A percentile compares a stretch with the other conserved stretches of the same genome.
phyloP scores from a whole-genome alignment of 2,329 filamentous ascomycete species.

The Ophiosphaerella herpotricha region DNA sequence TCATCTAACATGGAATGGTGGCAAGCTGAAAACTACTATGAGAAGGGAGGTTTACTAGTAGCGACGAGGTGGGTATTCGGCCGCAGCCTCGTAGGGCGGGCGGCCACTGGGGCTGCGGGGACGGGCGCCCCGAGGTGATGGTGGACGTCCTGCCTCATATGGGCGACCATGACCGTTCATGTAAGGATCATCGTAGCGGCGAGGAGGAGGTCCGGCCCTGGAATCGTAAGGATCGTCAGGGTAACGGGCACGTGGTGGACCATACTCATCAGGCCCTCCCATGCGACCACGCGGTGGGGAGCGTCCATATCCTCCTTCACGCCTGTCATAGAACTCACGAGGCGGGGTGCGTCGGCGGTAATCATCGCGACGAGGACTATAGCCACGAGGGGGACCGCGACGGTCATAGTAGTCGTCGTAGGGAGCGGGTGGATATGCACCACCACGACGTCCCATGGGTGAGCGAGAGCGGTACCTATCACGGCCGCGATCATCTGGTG shows the following conservation, averaged over 20 bases:
- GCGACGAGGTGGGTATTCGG: slow-evolving; percentile 52
- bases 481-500: slow-evolving; percentile 68
- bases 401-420: slow-evolving; percentile 76
- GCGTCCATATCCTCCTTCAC: slow-evolving; percentile 63
- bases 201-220: slow-evolving; percentile 59
- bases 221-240: slow-evolving; percentile 76
- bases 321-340: slow-evolving; percentile 85
- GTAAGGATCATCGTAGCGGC: slow-evolving; percentile 63
- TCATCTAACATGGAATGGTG: background rate
- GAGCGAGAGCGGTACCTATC: slow-evolving; percentile 81
- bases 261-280: slow-evolving; percentile 70
- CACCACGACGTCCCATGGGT: slow-evolving; percentile 63
- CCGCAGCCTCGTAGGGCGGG: slow-evolving; percentile 55
- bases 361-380: slow-evolving; percentile 84
- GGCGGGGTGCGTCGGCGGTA: slow-evolving; percentile 80
- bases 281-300: slow-evolving; percentile 69
- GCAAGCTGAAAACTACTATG: background rate
- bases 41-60: slow-evolving; percentile 31
- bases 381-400: slow-evolving; percentile 78
- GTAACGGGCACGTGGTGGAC: slow-evolving; percentile 64
- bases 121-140: slow-evolving; percentile 45
- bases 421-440: slow-evolving; percentile 62
- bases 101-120: slow-evolving; percentile 62
- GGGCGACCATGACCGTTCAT: slow-evolving; percentile 62
- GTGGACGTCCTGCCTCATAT: slow-evolving; percentile 56